A percentile compares a stretch with the other conserved stretches of the same genome.
phyloP scores from a whole-genome alignment of 176 grass and related monocot species.

The Avena insularis region DNA sequence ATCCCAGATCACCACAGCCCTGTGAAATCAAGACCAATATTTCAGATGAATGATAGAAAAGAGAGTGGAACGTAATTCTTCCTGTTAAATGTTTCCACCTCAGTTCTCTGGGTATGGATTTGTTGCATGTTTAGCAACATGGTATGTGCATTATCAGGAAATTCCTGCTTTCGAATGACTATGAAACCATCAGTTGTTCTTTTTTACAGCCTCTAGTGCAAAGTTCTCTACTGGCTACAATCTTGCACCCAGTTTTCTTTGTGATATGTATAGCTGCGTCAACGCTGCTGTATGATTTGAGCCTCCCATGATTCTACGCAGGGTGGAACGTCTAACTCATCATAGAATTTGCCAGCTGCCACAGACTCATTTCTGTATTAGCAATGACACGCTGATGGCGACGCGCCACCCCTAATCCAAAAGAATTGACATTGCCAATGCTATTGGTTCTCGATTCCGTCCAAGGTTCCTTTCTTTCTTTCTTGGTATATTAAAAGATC shows the following conservation, averaged over 20 bases:
- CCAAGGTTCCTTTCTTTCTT: not conserved
- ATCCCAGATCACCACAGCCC: slow-evolving; percentile 35
- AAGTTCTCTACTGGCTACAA: not conserved
- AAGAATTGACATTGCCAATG: slow-evolving; percentile 2
- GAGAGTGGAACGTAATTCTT: not conserved
- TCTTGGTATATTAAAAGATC: not conserved
- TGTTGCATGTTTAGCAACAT: not conserved
- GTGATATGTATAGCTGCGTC: not conserved
- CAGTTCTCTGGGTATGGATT: not conserved
- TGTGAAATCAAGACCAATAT: slow-evolving; percentile 49
- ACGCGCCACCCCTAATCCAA: slow-evolving; percentile 35
- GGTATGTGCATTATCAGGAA: slow-evolving; percentile 21
- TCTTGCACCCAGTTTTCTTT: not conserved
- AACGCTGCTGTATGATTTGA: not conserved
- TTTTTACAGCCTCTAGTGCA: not conserved
- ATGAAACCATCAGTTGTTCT: not conserved
- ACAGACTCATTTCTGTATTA: not conserved
- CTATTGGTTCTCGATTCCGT: not conserved
- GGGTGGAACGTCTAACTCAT: not conserved
- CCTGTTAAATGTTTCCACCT: not conserved
- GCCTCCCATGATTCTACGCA: not conserved
- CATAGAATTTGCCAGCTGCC: slow-evolving; percentile 6
- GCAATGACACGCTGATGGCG: not conserved
- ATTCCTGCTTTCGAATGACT: not conserved
- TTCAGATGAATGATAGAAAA: slow-evolving; percentile 43